phyloP scores from a whole-genome alignment of 257 asterid species.

The Plantago elongata region DNA sequence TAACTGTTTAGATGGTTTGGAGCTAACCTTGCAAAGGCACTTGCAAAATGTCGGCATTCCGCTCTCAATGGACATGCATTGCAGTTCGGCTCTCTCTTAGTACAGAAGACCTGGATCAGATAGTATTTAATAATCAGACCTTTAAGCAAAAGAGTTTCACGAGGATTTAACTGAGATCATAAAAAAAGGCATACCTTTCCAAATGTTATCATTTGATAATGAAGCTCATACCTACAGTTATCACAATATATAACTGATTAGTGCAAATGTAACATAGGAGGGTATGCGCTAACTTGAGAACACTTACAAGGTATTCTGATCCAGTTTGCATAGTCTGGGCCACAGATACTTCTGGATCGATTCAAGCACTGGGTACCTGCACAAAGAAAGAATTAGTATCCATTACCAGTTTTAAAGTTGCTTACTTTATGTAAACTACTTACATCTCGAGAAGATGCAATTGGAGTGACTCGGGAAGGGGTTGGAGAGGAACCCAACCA shows the following conservation, averaged over 20 bases:
- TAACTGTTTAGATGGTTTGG: conserved; percentile 18
- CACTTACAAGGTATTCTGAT: conserved; percentile 79
- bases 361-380: conserved; percentile 89
- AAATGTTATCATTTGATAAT: conserved; percentile 95
- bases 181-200: conserved; percentile 66
- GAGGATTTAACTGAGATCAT: conserved; percentile 2
- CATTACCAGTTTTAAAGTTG: conserved; percentile 8
- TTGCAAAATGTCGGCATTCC: conserved; percentile 96
- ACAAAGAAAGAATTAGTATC: conserved; percentile 27
- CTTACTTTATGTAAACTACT: conserved; percentile 29
- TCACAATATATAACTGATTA: conserved; percentile 22
- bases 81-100: conserved; percentile 92
- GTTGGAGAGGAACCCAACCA: conserved; percentile 99
- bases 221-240: conserved; percentile 85
- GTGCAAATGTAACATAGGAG: conserved; percentile 17
- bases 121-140: conserved; percentile 16
- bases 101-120: conserved; percentile 83
- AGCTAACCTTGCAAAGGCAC: conserved; percentile 89
- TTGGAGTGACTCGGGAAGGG: conserved; percentile 90
- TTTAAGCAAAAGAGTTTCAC: conserved; percentile 15
- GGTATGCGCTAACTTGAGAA: conserved; percentile 18
- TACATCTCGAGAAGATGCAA: conserved; percentile 96
- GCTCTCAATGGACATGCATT: conserved; percentile 92
- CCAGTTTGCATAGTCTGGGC: conserved; percentile 96
- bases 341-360: conserved; percentile 91